Evolutionary conservation across 2,329 filamentous ascomycete species (phyloP).

Genomic region (Neobulgaria alba): DNA sequence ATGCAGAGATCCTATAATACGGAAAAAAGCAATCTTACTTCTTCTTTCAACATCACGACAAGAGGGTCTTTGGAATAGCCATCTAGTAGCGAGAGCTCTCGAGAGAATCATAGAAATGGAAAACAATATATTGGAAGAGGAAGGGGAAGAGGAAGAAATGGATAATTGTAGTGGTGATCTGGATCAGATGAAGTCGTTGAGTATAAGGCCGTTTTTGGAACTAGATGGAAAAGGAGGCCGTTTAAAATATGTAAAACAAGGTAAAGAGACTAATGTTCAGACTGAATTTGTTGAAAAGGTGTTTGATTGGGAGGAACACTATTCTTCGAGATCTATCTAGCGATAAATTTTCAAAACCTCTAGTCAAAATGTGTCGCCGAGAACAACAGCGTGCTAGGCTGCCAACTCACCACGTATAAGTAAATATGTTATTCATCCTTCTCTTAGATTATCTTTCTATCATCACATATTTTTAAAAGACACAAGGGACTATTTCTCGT

Average conservation of each 20-base stretch:
- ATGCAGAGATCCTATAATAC: slow-evolving; percentile 46
- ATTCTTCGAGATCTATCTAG: background rate
- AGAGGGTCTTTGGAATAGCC: slow-evolving; percentile 58
- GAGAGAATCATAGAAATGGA: slow-evolving; percentile 15
- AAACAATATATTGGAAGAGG: slow-evolving; percentile 1
- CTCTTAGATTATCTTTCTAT: no score
- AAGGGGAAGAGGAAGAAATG: background rate
- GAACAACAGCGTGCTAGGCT: no score
- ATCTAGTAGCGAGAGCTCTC: slow-evolving; percentile 8
- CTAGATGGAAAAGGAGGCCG: slow-evolving; percentile 10
- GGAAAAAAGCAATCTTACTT: slow-evolving; percentile 51
- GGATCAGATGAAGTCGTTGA: background rate
- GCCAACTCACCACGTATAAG: no score
- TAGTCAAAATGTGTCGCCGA: no score
- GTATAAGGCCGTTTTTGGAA: slow-evolving; percentile 7
- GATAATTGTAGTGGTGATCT: background rate
- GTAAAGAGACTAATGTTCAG: background rate
- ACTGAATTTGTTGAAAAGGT: slow-evolving; percentile 10
- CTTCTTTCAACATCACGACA: slow-evolving; percentile 48
- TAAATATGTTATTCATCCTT: no score
- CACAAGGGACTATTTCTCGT: no score
- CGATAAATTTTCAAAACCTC: no score
- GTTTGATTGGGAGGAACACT: slow-evolving; percentile 6
- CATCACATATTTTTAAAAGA: no score
- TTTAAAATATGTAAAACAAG: slow-evolving; percentile 5